These are phyloP conservation scores for Immersiporthe knoxdaviesiana DNA, from an alignment of 2,329 filamentous ascomycete genomes.

Conservation along the genomic window DNA sequence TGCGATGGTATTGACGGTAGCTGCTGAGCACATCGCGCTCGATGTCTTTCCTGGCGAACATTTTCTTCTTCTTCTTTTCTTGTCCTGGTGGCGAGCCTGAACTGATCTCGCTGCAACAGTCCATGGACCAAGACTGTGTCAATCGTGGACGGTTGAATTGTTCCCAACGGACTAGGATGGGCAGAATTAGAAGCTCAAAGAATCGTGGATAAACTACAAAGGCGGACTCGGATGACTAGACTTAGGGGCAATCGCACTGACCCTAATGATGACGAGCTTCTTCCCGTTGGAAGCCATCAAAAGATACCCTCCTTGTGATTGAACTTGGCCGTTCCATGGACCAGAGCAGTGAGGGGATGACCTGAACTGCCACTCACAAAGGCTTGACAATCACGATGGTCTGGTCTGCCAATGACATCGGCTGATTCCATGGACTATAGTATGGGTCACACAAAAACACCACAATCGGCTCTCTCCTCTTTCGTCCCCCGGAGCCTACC, in stretches of 20 bases:
- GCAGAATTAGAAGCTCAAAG: not conserved
- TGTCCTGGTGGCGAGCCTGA: not conserved
- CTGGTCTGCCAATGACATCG: not conserved
- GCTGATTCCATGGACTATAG: not conserved
- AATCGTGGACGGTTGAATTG: not conserved
- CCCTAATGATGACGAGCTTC: not conserved
- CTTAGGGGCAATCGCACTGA: not conserved
- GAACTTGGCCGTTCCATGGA: not conserved
- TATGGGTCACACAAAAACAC: conserved; percentile 8
- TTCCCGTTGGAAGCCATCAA: not conserved
- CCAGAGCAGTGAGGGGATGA: not conserved
- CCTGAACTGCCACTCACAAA: not conserved
- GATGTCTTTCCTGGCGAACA: conserved; percentile 20
- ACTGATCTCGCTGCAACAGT: not conserved
- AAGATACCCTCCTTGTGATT: not conserved
- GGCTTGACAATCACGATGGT: not conserved
- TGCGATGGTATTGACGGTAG: conserved; percentile 14
- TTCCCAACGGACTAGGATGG: not conserved
- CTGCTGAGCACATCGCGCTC: conserved; percentile 14
- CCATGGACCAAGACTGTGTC: no score
- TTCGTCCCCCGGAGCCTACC: conserved; percentile 12
- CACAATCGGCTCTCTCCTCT: not conserved
- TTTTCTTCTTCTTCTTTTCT: not conserved
- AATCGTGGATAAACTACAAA: not conserved
- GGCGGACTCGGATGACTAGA: not conserved